phyloP scores from a whole-genome alignment of 2,329 filamentous ascomycete genomes.

The Paraphaeosphaeria sporulosa region DNA sequence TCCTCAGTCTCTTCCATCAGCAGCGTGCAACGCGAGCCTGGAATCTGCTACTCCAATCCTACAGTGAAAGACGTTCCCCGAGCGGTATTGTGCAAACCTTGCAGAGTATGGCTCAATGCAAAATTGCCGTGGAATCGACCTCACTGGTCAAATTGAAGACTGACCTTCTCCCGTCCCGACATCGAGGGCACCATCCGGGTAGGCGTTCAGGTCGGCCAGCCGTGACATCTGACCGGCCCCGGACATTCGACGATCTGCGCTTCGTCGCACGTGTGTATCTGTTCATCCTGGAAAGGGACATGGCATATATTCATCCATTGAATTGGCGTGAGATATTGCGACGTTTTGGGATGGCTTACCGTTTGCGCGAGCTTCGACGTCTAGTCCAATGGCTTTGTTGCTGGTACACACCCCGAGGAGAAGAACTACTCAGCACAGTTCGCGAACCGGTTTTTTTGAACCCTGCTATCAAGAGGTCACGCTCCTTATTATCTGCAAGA shows the following conservation, averaged over 20 bases:
- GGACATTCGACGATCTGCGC: slow-evolving; percentile 47
- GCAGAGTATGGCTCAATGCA: slow-evolving; percentile 59
- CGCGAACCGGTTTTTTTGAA: slow-evolving; percentile 34
- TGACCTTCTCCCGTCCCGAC: slow-evolving; percentile 49
- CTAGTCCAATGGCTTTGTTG: slow-evolving; percentile 61
- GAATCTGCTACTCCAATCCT: slow-evolving; percentile 58
- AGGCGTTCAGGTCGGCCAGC: too few relatives aligned
- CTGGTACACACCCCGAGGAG: slow-evolving; percentile 44
- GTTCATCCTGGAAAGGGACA: slow-evolving; percentile 55
- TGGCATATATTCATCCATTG: slow-evolving; percentile 49
- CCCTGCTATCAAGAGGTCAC: slow-evolving; percentile 28
- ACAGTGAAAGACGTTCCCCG: slow-evolving; percentile 40
- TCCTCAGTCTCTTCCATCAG: slow-evolving; percentile 56
- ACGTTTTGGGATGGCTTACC: slow-evolving; percentile 64
- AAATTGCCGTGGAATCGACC: slow-evolving; percentile 51
- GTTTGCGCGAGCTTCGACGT: slow-evolving; percentile 60
- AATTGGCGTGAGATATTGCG: slow-evolving; percentile 67
- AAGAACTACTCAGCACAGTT: slow-evolving; percentile 25
- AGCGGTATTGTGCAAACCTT: slow-evolving; percentile 45
- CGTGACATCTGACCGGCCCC: not conserved
- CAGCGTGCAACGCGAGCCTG: slow-evolving; percentile 50
- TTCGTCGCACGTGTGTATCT: slow-evolving; percentile 59
- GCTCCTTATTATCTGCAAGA: slow-evolving; percentile 21
- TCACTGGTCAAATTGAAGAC: slow-evolving; percentile 53
- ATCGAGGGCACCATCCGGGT: slow-evolving; percentile 45